phyloP scores from a whole-genome alignment of 1,139 yeast species.

The Candida smagusa region DNA sequence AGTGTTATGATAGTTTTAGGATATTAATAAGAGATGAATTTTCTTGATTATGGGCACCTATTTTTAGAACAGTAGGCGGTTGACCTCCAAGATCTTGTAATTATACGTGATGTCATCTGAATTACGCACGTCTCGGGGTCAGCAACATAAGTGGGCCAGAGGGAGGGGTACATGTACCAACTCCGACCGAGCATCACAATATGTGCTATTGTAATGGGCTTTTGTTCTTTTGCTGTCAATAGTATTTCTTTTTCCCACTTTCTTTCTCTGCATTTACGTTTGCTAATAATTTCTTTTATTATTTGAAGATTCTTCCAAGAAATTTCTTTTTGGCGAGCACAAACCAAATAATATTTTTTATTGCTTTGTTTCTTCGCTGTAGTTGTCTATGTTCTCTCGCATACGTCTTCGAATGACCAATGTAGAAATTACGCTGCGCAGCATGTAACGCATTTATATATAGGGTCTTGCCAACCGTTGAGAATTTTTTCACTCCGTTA shows the following conservation, averaged over 20 bases:
- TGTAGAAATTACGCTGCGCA: not conserved
- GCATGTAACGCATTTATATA: constrained; percentile 1
- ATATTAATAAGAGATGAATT: no score
- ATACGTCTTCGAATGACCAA: constrained; percentile 4
- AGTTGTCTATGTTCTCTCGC: constrained; percentile 5
- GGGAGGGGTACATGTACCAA: no score
- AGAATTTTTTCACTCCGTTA: not conserved
- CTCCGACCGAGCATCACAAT: no score
- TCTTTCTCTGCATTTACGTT: not conserved
- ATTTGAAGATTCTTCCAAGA: not conserved
- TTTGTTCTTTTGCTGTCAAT: not conserved
- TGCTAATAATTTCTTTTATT: not conserved
- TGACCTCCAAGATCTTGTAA: no score
- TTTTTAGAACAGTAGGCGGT: no score
- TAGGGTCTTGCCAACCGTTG: not conserved
- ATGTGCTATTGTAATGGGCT: no score
- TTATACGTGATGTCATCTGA: no score
- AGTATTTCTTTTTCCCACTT: constrained; percentile 2
- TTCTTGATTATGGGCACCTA: no score
- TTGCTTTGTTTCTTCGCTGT: constrained; percentile 5
- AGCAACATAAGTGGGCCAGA: no score
- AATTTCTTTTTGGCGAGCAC: not conserved
- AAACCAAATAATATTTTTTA: constrained; percentile 1
- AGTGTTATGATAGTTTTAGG: no score
- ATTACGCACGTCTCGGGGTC: no score